A percentile compares a stretch with the other conserved stretches of the same genome.
These are phyloP conservation scores for Buxus sempervirens DNA, from an alignment of 164 flowering plant species.

Conservation along the genomic window DNA sequence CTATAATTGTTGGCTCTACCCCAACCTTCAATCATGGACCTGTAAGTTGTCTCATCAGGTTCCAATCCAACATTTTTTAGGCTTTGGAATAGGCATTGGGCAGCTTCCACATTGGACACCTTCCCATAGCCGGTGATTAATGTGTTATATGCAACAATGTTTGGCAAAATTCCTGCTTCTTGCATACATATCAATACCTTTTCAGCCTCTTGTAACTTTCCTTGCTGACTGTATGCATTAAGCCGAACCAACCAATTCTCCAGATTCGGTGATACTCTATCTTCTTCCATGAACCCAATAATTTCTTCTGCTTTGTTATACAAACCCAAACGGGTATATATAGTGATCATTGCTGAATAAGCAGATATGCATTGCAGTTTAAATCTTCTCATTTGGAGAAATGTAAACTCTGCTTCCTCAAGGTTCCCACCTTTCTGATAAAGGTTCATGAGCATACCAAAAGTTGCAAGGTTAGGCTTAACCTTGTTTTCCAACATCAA, in stretches of 20 bases:
- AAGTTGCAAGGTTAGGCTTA: slow-evolving; percentile 70
- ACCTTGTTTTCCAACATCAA: slow-evolving; percentile 67
- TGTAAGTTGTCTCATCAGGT: slow-evolving; percentile 88
- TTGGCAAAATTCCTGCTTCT: slow-evolving; percentile 55
- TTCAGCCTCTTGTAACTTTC: slow-evolving; percentile 72
- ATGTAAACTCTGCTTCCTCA: slow-evolving; percentile 73
- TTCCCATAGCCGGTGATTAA: slow-evolving; percentile 89
- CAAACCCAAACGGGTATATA: slow-evolving; percentile 68
- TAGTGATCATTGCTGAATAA: slow-evolving; percentile 87
- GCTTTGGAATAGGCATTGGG: slow-evolving; percentile 38
- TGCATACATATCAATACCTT: slow-evolving; percentile 45
- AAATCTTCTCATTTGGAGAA: slow-evolving; percentile 57
- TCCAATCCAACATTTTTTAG: slow-evolving; percentile 46
- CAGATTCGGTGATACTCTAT: slow-evolving; percentile 45
- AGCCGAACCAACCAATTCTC: slow-evolving; percentile 90
- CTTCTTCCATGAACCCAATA: slow-evolving; percentile 53
- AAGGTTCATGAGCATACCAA: slow-evolving; percentile 90
- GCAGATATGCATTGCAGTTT: slow-evolving; percentile 56
- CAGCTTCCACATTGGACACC: slow-evolving; percentile 58
- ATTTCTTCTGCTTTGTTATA: slow-evolving; percentile 68
- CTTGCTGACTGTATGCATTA: slow-evolving; percentile 88
- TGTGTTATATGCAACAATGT: slow-evolving; percentile 79
- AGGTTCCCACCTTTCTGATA: slow-evolving; percentile 66
- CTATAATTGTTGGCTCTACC: slow-evolving; percentile 61
- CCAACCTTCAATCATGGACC: slow-evolving; percentile 96